A percentile compares a stretch with the other conserved stretches of the same genome.
These are phyloP conservation scores for Quercus mongolica DNA, from an alignment of 306 rosid species.

Conservation along the genomic window DNA sequence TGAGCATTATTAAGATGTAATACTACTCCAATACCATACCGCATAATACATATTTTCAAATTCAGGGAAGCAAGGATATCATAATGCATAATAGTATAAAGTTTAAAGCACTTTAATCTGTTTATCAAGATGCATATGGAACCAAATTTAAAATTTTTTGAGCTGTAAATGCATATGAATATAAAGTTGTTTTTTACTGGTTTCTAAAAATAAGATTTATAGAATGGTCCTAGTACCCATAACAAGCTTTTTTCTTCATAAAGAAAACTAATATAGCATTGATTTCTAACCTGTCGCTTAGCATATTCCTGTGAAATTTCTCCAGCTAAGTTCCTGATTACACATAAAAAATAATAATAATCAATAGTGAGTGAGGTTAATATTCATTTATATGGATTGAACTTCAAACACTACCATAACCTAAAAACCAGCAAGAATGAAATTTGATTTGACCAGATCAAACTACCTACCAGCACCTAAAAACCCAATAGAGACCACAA, in stretches of 20 bases:
- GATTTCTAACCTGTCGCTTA: conserved; percentile 65
- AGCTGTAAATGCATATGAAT: neutral
- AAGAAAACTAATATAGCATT: conserved; percentile 3
- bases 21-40: neutral
- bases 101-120: neutral
- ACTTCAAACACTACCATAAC: neutral
- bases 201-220: neutral
- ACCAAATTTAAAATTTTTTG: neutral
- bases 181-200: neutral
- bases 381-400: neutral
- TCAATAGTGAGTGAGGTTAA: conserved; percentile 12
- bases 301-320: conserved; percentile 89
- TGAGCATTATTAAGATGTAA: neutral
- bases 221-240: neutral
- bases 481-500: neutral
- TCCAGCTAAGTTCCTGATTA: conserved; percentile 87
- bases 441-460: neutral
- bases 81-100: neutral
- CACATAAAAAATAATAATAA: neutral
- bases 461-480: neutral
- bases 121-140: neutral
- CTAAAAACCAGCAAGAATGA: neutral
- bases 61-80: neutral
- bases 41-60: neutral
- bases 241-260: neutral